Base-by-base conservation (phyloP, 1,284 basidiomycete species). In the Coniophora puteana region DNA sequence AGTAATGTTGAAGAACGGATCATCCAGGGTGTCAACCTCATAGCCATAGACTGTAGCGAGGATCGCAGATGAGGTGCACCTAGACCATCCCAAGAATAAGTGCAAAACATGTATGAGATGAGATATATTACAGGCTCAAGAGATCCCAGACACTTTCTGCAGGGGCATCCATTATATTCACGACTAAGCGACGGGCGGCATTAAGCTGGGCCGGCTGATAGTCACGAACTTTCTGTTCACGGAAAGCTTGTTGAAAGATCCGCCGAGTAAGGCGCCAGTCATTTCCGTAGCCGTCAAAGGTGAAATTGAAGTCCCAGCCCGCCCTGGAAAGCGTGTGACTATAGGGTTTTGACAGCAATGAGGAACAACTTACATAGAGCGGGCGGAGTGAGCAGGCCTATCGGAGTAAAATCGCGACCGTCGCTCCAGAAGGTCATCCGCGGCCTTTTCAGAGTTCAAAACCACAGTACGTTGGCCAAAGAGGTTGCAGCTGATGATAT, bases 31-130 rank as follows among this genome's bases (percentile, higher is more conserved):
- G 1, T 44, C 52, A 4, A 39, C 36, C 25, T 62, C 52, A 25
- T 58, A 59, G 17, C 58, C 57, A 13, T 61, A 61, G 12, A 58
- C 48, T 21, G 51, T 31, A 1, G 51, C 46, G 59, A 61, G 59
- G 44, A 62, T 59, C 13, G 58, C 46, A 5, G 57, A 44, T 7
- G 52, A 21, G 11, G 54, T 55, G 38, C 59, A 47, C 8, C 59
- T 62, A 14, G 21, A n/a, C 12, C 5, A 26, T 22, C 32, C 24
- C 16, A 20, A 21, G 14, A 12, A 17, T 34, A 4, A 25, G 20
- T 4, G 11, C 23, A 4, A 4, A 30, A 35, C 16, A 7, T 10
- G 21, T 14, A 23, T 11, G 10, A 2, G n/a, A n/a, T n/a, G n/a
- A n/a, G n/a, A n/a, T n/a, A n/a, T n/a, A n/a, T n/a, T n/a, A n/a